phyloP scores from a whole-genome alignment of 2,329 filamentous ascomycete species.

The Colletotrichum tamarilloi region DNA sequence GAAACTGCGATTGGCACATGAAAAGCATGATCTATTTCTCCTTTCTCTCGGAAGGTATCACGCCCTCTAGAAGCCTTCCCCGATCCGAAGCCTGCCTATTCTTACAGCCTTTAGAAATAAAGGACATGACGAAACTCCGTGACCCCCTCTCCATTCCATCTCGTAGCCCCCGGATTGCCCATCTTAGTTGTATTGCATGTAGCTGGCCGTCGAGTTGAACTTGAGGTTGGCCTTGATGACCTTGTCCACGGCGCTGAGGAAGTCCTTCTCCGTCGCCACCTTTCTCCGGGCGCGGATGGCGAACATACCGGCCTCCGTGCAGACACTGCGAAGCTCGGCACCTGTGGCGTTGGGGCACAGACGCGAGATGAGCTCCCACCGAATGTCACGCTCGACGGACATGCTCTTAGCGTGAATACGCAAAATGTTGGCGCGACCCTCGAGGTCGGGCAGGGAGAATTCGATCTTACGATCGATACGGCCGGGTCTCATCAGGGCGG shows the following conservation, averaged over 20 bases:
- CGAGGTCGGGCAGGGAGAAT: conserved; percentile 96
- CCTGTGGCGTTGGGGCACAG: conserved; percentile 97
- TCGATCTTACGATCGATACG: conserved; percentile 99
- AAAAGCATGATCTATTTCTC: conserved; percentile 36
- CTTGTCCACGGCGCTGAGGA: conserved; percentile 97
- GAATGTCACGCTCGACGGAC: conserved; percentile 98
- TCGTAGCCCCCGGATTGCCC: background rate
- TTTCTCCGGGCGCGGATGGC: conserved; percentile 94
- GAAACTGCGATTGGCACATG: background rate
- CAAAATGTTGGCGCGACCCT: conserved; percentile 96
- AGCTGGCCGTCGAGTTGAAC: conserved; percentile 98
- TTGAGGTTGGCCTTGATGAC: conserved; percentile 99
- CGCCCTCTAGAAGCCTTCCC: conserved; percentile 32
- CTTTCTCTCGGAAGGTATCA: conserved; percentile 31
- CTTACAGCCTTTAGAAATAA: conserved; percentile 37
- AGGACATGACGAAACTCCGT: conserved; percentile 25
- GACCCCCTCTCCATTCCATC: conserved; percentile 1
- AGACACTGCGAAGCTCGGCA: conserved; percentile 94
- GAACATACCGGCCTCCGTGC: conserved; percentile 98
- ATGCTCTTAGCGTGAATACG: conserved; percentile 99
- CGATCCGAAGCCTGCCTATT: conserved; percentile 38
- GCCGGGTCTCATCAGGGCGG: conserved; percentile 95
- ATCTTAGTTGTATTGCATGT: conserved; percentile 97
- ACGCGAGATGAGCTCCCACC: conserved; percentile 98
- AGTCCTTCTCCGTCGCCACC: conserved; percentile 99